Base-by-base conservation (phyloP, 352 stramenopile species). In the Bremia lactucae region DNA sequence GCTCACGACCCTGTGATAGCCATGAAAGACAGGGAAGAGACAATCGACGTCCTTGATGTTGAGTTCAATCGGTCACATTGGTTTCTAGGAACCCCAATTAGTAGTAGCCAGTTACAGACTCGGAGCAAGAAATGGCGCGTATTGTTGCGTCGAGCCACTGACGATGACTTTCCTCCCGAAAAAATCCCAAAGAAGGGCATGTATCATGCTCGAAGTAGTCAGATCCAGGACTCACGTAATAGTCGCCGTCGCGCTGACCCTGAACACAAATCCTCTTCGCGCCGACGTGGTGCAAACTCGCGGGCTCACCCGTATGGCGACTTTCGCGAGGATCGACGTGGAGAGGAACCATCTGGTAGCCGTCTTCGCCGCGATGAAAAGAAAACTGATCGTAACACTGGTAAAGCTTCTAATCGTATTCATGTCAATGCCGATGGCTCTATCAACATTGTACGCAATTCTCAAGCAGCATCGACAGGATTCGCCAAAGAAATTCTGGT, bases 91-190 rank as follows among this genome's bases (percentile, higher is more conserved):
- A 50, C 60, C 21, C 18, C 49, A 2, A 82, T 90, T n/a, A 51
- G 60, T 29, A 85, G 70, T 39, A 59, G 64, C 10, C 50, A 68
- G 41, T 68, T 81, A 41, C 36, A 6, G 7, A n/a, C 59, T 31
- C 55, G 55, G 13, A 36, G 68, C 53, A 83, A 85, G 54, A 70
- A 64, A 24, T 91, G 78, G 78, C 68, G 78, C 5, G 11, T 91
- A 15, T 46, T 91, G 16, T 38, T 91, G 38, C 75, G 78, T 31
- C 69, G 66, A 20, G 78, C 78, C 4, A 91, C 75, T 0, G 58
- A 68, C 22, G 71, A 88, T 15, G 78, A 91, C 36, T 88, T 91
- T 45, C 78, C 78, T 18, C 57, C 78, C 0, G 78, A 91, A 52
- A 91, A 91, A 49, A 49, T 63, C 7, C 55, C 69, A 26, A 85